Evolutionary conservation across 208 protist species (phyloP).

Genomic region (Endotrypanum monterogeii): DNA sequence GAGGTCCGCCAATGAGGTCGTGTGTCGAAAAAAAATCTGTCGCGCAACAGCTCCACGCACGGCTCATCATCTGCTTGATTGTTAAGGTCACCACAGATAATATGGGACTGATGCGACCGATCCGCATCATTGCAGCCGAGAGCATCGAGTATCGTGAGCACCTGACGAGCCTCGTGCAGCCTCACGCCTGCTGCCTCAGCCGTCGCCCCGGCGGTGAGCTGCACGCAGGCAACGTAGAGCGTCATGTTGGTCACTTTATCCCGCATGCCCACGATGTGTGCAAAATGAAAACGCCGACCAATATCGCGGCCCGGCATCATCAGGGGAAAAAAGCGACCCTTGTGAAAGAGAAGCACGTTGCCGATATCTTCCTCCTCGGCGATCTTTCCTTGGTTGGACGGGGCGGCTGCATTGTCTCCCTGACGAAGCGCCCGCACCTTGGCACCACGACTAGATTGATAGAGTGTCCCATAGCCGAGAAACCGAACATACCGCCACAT

Average conservation of each 20-base stretch:
- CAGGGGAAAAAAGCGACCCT: slow-evolving; percentile 78
- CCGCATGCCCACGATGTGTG: slow-evolving; percentile 68
- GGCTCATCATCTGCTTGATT: slow-evolving; percentile 73
- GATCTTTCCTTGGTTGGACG: slow-evolving; percentile 53
- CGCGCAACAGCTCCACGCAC: slow-evolving; percentile 70
- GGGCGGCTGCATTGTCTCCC: slow-evolving; percentile 45
- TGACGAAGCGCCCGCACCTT: slow-evolving; percentile 53
- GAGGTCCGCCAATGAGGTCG: slow-evolving; percentile 76
- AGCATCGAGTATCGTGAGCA: slow-evolving; percentile 66
- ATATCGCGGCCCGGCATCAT: slow-evolving; percentile 79
- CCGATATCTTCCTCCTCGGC: slow-evolving; percentile 74
- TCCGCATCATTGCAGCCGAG: slow-evolving; percentile 65
- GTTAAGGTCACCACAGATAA: slow-evolving; percentile 86
- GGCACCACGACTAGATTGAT: slow-evolving; percentile 76
- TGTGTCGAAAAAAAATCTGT: slow-evolving; percentile 80
- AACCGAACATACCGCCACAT: slow-evolving; percentile 74
- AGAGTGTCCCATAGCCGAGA: slow-evolving; percentile 79
- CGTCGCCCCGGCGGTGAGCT: slow-evolving; percentile 73
- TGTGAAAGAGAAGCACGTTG: slow-evolving; percentile 88
- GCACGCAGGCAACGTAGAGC: slow-evolving; percentile 64
- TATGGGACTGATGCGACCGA: slow-evolving; percentile 51
- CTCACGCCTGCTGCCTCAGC: slow-evolving; percentile 52
- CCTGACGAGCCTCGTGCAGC: slow-evolving; percentile 60
- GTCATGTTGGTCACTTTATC: slow-evolving; percentile 88
- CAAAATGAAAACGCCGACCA: slow-evolving; percentile 67